A percentile compares a stretch with the other conserved stretches of the same genome.
phyloP scores from a whole-genome alignment of 2,329 filamentous ascomycete species.

The Whalleya microplaca region DNA sequence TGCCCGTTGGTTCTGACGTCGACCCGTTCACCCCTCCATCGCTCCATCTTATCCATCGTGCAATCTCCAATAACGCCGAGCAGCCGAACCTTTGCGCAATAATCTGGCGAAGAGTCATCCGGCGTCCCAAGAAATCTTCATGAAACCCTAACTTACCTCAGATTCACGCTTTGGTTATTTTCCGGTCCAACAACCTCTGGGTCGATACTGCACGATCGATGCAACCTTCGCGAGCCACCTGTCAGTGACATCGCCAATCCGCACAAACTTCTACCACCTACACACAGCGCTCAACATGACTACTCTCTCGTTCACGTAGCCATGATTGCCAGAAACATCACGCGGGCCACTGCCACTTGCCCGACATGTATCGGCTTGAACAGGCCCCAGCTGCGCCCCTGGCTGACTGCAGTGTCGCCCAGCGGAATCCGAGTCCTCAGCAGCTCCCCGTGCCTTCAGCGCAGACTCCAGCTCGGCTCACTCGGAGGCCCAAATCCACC shows the following conservation, averaged over 20 bases:
- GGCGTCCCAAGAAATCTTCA: no score
- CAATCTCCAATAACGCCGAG: not conserved
- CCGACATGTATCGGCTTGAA: slow-evolving; percentile 25
- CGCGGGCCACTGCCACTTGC: slow-evolving; percentile 26
- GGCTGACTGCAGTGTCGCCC: slow-evolving; percentile 9
- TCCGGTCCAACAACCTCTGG: no score
- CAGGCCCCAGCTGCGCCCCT: slow-evolving; percentile 14
- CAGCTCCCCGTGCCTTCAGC: slow-evolving; percentile 26
- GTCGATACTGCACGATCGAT: not conserved
- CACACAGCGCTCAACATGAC: slow-evolving; percentile 22
- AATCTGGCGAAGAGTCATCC: not conserved
- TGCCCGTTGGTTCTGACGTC: slow-evolving; percentile 21
- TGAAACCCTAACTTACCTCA: not conserved
- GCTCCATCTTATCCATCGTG: slow-evolving; percentile 8
- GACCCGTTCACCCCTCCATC: slow-evolving; percentile 4
- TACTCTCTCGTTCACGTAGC: slow-evolving; percentile 8
- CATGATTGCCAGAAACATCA: slow-evolving; percentile 34
- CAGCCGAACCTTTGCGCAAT: no score
- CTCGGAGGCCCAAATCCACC: slow-evolving; percentile 2
- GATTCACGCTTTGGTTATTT: no score
- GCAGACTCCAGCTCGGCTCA: slow-evolving; percentile 13
- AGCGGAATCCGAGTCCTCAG: slow-evolving; percentile 24
- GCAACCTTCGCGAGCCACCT: not conserved
- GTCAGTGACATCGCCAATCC: not conserved
- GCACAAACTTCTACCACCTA: not conserved